A percentile compares a stretch with the other conserved stretches of the same genome.
Evolutionary conservation across 192 early-diverging fungal genomes (phyloP).

Genomic region (Gamsiella multidivaricata): DNA sequence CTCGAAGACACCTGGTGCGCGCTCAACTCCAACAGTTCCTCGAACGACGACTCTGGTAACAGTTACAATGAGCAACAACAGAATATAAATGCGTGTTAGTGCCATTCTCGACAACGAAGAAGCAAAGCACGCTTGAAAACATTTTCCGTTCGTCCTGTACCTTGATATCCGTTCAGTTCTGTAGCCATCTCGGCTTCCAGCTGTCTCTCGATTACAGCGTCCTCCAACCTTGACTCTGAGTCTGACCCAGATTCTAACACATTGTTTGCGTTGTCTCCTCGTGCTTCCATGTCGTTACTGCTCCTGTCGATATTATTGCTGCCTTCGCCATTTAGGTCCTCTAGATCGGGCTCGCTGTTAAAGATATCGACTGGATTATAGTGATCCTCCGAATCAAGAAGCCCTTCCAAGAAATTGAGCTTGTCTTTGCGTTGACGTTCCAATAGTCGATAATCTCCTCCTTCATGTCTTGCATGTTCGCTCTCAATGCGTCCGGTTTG

Average conservation of each 20-base stretch:
- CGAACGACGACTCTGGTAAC: background rate
- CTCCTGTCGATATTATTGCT: background rate
- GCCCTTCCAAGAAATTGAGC: too few species aligned
- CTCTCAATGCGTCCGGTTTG: too few species aligned
- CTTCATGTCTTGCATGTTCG: too few species aligned
- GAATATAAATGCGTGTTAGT: background rate
- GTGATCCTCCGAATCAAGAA: too few species aligned
- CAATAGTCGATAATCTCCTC: too few species aligned
- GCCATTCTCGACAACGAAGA: background rate
- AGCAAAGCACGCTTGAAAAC: too few species aligned
- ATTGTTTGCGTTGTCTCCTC: background rate
- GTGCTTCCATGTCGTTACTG: background rate
- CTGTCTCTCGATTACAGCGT: background rate
- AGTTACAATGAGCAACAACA: background rate
- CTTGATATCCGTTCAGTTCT: background rate
- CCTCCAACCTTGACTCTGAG: background rate
- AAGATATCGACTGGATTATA: too few species aligned
- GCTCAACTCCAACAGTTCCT: background rate
- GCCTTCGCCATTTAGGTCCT: background rate
- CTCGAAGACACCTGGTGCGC: background rate
- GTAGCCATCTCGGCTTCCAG: constrained; percentile 4
- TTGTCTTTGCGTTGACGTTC: too few species aligned
- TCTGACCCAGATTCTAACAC: background rate
- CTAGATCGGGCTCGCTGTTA: background rate
- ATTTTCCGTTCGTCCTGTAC: too few species aligned